These are phyloP conservation scores for Tolypocladium pustulatum DNA, from an alignment of 2,329 filamentous ascomycete species.

Conservation along the genomic window DNA sequence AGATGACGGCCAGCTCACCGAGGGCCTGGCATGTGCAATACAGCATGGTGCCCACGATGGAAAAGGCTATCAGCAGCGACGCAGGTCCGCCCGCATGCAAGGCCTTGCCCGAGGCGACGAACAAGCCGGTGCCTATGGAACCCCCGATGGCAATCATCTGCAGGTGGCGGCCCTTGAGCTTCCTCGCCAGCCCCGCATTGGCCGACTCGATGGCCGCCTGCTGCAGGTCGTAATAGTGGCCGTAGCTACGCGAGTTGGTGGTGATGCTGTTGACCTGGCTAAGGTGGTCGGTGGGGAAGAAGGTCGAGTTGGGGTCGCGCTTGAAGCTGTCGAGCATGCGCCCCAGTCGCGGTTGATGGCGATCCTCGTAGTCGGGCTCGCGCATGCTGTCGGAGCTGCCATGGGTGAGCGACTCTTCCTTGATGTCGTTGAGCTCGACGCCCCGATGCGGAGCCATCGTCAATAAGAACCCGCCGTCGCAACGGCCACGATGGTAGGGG, in stretches of 20 bases:
- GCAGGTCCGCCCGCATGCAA: constrained; percentile 66
- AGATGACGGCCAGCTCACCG: constrained; percentile 83
- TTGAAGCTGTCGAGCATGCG: constrained; percentile 52
- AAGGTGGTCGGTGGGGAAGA: constrained; percentile 35
- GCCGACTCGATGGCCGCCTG: constrained; percentile 63
- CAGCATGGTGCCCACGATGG: constrained; percentile 73
- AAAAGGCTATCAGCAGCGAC: constrained; percentile 66
- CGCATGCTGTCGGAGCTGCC: constrained; percentile 42
- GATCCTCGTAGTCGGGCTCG: constrained; percentile 34
- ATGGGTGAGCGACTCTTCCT: constrained; percentile 43
- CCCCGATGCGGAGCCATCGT: constrained; percentile 28
- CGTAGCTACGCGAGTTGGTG: constrained; percentile 10
- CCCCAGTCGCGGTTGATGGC: constrained; percentile 21
- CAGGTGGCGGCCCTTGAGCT: constrained; percentile 73
- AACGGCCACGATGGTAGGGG: background rate
- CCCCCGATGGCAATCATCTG: constrained; percentile 98
- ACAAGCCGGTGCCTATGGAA: constrained; percentile 82
- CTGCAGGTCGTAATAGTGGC: constrained; percentile 45
- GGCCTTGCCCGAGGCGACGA: constrained; percentile 70
- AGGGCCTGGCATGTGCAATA: constrained; percentile 88
- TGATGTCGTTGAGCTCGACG: constrained; percentile 47
- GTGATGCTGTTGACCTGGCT: constrained; percentile 19
- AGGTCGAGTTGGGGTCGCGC: constrained; percentile 42
- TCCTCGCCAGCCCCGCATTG: constrained; percentile 62
- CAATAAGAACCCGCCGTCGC: background rate